These are phyloP conservation scores for Sambucus nigra DNA, from an alignment of 129 eudicot genomes.

Conservation along the genomic window DNA sequence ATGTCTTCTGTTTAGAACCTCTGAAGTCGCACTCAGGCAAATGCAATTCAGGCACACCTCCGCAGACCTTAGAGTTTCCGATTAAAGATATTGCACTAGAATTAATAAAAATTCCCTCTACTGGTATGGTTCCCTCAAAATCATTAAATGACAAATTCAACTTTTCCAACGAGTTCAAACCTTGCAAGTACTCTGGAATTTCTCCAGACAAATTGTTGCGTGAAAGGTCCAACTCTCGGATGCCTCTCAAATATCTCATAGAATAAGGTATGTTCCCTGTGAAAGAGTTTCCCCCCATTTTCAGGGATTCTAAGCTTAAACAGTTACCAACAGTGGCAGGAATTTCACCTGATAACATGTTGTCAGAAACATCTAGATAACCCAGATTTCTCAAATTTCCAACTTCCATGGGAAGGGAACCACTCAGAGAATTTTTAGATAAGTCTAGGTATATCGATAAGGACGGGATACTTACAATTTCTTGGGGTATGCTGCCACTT, in stretches of 20 bases:
- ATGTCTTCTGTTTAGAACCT: background rate
- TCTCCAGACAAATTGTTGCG: constrained; percentile 12
- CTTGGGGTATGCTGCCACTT: constrained; percentile 21
- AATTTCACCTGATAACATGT: constrained; percentile 17
- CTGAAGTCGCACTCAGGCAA: background rate
- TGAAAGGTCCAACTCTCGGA: constrained; percentile 11
- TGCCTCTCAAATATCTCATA: background rate
- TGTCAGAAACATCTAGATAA: constrained; percentile 12
- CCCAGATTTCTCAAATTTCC: constrained; percentile 19
- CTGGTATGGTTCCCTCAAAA: constrained; percentile 13
- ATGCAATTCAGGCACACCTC: constrained; percentile 2
- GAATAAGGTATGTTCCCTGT: constrained; percentile 2
- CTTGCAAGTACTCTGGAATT: constrained; percentile 7
- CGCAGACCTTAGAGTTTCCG: constrained; percentile 10
- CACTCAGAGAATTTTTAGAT: constrained; percentile 20
- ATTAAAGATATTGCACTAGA: constrained; percentile 1
- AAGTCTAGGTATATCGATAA: constrained; percentile 13
- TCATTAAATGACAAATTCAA: constrained; percentile 13
- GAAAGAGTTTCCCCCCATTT: background rate
- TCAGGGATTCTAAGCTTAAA: constrained; percentile 5
- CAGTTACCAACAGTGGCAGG: constrained; percentile 21
- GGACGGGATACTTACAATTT: constrained; percentile 16
- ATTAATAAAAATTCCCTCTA: constrained; percentile 10
- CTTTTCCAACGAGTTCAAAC: background rate
- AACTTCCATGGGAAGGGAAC: constrained; percentile 23